Percentiles rank a stretch among this genome's conserved stretches.
phyloP scores from a whole-genome alignment of 768 basidiomycete species.

The Calocera cornea region DNA sequence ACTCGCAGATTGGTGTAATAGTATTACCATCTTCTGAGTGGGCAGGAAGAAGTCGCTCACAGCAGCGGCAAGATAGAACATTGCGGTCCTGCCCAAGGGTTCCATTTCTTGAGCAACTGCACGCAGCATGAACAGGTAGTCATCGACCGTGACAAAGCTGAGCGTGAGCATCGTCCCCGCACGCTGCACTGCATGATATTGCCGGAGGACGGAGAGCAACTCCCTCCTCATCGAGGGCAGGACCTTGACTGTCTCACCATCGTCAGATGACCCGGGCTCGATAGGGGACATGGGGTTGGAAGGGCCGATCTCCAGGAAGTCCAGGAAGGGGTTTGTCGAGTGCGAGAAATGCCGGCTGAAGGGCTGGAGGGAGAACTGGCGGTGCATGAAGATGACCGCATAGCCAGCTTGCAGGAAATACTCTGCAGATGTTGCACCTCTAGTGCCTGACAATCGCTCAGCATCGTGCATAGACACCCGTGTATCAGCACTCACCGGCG shows the following conservation, averaged over 20 bases:
- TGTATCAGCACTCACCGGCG: conserved; percentile 55
- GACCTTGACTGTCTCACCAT: conserved; percentile 40
- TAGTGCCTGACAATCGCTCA: conserved; percentile 46
- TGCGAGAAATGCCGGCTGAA: conserved; percentile 98
- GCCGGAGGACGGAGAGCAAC: conserved; percentile 56
- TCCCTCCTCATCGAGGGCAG: conserved; percentile 47
- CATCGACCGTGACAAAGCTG: conserved; percentile 87
- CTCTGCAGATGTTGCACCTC: conserved; percentile 95
- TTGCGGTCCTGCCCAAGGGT: conserved; percentile 48
- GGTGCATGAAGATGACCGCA: conserved; percentile 97
- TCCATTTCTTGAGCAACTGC: conserved; percentile 70
- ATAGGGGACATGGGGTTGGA: conserved; percentile 19
- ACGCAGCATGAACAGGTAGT: conserved; percentile 85
- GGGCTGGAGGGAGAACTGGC: conserved; percentile 93
- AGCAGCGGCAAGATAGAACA: conserved; percentile 97
- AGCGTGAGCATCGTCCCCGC: conserved; percentile 68
- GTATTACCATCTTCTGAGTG: conserved; percentile 68
- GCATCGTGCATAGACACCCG: no score
- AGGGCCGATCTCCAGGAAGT: conserved; percentile 61
- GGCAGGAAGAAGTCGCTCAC: conserved; percentile 98
- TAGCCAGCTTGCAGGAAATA: conserved; percentile 91
- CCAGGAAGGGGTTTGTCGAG: conserved; percentile 93
- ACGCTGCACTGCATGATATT: conserved; percentile 68
- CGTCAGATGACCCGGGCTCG: conserved; percentile 23
- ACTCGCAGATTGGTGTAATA: neutral